These are phyloP conservation scores for Nannochloropsis granulata DNA, from an alignment of 108 stramenopile species.

Conservation along the genomic window DNA sequence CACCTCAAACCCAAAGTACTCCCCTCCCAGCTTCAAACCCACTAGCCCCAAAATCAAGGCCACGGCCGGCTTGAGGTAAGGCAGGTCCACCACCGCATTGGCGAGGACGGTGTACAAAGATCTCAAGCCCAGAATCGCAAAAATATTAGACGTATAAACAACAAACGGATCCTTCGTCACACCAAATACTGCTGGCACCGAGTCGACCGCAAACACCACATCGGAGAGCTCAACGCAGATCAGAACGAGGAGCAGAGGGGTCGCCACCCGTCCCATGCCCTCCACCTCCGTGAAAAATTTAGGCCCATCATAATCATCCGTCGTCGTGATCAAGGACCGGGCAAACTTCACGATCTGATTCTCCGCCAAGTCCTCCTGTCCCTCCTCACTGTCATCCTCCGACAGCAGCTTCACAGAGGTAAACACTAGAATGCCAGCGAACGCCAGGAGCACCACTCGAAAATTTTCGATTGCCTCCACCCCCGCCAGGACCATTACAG, in stretches of 20 bases:
- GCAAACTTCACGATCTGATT: constrained; percentile 22
- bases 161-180: constrained; percentile 49
- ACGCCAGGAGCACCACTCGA: constrained; percentile 25
- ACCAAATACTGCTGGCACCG: constrained; percentile 85
- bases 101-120: constrained; percentile 76
- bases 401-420: constrained; percentile 25
- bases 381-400: constrained; percentile 23
- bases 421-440: constrained; percentile 30
- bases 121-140: constrained; percentile 67
- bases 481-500: constrained; percentile 24
- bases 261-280: constrained; percentile 20
- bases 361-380: constrained; percentile 24
- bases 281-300: constrained; percentile 34
- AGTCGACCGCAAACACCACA: constrained; percentile 40
- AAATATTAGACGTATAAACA: constrained; percentile 42
- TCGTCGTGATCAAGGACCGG: constrained; percentile 5
- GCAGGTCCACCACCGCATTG: constrained; percentile 72
- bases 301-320: constrained; percentile 26
- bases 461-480: constrained; percentile 29
- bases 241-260: constrained; percentile 30
- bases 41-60: constrained; percentile 80
- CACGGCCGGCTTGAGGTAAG: constrained; percentile 78
- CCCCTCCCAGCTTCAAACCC: constrained; percentile 71
- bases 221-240: constrained; percentile 40
- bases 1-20: constrained; percentile 37